Percentiles rank a stretch among this genome's conserved stretches.
These are phyloP conservation scores for Populus simonii DNA, from an alignment of 345 rosid genomes.

Conservation along the genomic window DNA sequence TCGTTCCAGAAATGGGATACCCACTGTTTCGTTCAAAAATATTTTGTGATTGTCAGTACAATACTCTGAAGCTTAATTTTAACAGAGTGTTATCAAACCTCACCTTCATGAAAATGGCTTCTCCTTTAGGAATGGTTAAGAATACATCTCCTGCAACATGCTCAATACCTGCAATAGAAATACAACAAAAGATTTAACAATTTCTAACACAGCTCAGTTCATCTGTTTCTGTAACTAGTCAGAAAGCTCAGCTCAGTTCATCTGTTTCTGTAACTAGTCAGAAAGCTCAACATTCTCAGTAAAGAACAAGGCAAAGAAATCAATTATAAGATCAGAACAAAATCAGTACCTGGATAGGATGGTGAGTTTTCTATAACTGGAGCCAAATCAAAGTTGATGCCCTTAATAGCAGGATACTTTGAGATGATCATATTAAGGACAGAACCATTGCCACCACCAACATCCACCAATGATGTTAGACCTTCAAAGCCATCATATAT, in stretches of 20 bases:
- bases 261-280: too few relatives aligned
- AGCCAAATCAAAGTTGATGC: slow-evolving; percentile 84
- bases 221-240: too few relatives aligned
- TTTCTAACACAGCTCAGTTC: too few relatives aligned
- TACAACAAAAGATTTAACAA: too few relatives aligned
- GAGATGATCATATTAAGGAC: slow-evolving; percentile 63
- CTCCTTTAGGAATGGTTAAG: slow-evolving; percentile 64
- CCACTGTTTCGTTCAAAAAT: slow-evolving; percentile 44
- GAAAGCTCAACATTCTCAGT: too few relatives aligned
- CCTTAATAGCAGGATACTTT: slow-evolving; percentile 63
- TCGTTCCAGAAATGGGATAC: slow-evolving; percentile 90
- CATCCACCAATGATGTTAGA: slow-evolving; percentile 66
- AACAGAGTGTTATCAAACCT: not conserved
- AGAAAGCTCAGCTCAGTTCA: too few relatives aligned
- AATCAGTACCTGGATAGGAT: slow-evolving; percentile 44
- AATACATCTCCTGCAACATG: slow-evolving; percentile 92
- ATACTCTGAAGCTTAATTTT: not conserved
- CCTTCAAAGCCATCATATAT: slow-evolving; percentile 68
- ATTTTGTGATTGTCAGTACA: too few relatives aligned
- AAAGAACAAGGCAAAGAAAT: not conserved
- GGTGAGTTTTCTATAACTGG: slow-evolving; percentile 77
- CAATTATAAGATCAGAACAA: not conserved
- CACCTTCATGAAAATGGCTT: slow-evolving; percentile 94
- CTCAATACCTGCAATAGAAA: slow-evolving; percentile 48
- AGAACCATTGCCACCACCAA: slow-evolving; percentile 86